A percentile compares a stretch with the other conserved stretches of the same genome.
Evolutionary conservation across 805 yeast genomes (phyloP).

Genomic region (Candida broadrunensis): DNA sequence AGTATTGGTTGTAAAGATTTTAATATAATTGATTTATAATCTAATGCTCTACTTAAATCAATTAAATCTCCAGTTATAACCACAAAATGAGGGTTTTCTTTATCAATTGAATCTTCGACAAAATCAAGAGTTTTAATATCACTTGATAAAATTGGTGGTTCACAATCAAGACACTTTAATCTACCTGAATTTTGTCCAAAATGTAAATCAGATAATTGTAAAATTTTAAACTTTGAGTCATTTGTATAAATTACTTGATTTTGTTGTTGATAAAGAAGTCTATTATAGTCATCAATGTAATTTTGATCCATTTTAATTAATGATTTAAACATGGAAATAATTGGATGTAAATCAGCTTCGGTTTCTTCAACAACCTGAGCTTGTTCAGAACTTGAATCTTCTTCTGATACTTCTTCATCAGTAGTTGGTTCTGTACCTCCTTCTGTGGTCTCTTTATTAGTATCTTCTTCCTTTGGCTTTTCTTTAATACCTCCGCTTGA

Average conservation of each 20-base stretch:
- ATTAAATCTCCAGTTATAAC: slow-evolving; percentile 41
- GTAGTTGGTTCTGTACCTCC: neutral
- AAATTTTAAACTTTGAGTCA: slow-evolving; percentile 22
- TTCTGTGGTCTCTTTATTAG: neutral
- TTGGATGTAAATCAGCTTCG: slow-evolving; percentile 1
- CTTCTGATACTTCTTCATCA: neutral
- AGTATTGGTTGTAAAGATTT: slow-evolving; percentile 34
- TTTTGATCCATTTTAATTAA: neutral
- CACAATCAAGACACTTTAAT: slow-evolving; percentile 9
- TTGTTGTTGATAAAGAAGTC: neutral
- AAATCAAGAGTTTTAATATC: slow-evolving; percentile 31
- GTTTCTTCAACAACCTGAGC: no score
- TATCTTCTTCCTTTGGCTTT: neutral
- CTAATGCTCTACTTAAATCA: slow-evolving; percentile 21
- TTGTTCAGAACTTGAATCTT: neutral
- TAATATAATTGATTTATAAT: slow-evolving; percentile 26
- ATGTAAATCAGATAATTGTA: slow-evolving; percentile 40
- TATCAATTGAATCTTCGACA: slow-evolving; percentile 18
- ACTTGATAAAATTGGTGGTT: slow-evolving; percentile 16
- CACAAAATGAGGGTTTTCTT: slow-evolving; percentile 31
- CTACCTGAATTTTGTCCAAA: slow-evolving; percentile 28
- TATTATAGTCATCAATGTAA: neutral
- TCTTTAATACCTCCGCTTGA: neutral
- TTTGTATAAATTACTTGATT: neutral
- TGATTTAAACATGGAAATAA: neutral